These are phyloP conservation scores for Medicago truncatula DNA, from an alignment of 306 rosid species.

Conservation along the genomic window DNA sequence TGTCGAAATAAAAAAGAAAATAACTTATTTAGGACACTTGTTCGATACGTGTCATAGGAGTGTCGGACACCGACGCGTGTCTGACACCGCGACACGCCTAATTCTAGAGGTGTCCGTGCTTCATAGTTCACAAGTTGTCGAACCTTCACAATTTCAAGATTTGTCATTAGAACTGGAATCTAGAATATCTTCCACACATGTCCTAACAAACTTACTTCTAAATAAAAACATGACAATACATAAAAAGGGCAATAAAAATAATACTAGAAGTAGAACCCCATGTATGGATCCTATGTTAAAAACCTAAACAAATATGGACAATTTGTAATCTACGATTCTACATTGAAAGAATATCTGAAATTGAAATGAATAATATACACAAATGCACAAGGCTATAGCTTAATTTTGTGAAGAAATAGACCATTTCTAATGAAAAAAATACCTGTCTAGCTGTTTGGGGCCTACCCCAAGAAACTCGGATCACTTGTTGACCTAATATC, in stretches of 20 bases:
- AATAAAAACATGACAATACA: constrained; percentile 20
- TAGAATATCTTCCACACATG: constrained; percentile 7
- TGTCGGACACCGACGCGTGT: too few species aligned
- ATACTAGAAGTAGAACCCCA: constrained; percentile 8
- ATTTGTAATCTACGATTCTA: constrained; percentile 6
- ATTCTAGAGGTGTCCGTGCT: too few species aligned
- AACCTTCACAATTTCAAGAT: constrained; percentile 11
- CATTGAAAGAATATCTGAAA: constrained; percentile 13
- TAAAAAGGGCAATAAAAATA: background rate
- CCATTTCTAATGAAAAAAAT: constrained; percentile 40
- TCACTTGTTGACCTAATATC: constrained; percentile 84
- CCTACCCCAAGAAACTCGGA: constrained; percentile 91
- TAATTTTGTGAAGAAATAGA: constrained; percentile 16
- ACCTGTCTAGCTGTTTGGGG: constrained; percentile 86
- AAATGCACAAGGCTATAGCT: background rate
- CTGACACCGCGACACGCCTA: too few species aligned
- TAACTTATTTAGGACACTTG: too few species aligned
- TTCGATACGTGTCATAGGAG: too few species aligned
- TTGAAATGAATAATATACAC: constrained; percentile 14
- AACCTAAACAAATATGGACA: constrained; percentile 23
- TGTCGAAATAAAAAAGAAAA: too few species aligned
- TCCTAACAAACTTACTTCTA: constrained; percentile 6
- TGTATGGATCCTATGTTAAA: background rate
- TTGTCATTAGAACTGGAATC: background rate
- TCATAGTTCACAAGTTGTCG: background rate